Evolutionary conservation across 176 grass and related monocot species (phyloP).

Genomic region (Poa annua): DNA sequence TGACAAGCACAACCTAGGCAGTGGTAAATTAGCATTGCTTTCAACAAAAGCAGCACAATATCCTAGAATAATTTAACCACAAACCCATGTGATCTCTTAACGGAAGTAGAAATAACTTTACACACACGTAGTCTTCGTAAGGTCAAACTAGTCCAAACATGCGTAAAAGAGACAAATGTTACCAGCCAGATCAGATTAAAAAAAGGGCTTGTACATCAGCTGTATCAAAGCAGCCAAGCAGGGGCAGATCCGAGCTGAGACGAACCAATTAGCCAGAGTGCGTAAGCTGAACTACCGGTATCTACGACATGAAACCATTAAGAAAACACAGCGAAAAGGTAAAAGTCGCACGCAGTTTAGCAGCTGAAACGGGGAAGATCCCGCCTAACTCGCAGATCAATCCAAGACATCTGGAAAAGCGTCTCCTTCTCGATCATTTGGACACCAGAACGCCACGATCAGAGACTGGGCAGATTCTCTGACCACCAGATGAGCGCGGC

Average conservation of each 20-base stretch:
- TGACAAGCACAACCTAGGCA: background rate
- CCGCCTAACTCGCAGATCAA: background rate
- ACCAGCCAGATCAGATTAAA: conserved; percentile 26
- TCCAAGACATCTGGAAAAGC: background rate
- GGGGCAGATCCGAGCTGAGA: conserved; percentile 21
- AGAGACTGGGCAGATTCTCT: background rate
- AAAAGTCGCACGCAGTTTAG: background rate
- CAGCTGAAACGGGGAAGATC: background rate
- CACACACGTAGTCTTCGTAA: background rate
- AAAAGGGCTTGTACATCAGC: conserved; percentile 2
- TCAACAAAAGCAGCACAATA: conserved; percentile 3
- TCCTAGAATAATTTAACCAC: conserved; percentile 16
- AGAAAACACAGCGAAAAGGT: background rate
- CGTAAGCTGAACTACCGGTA: background rate
- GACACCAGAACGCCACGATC: background rate
- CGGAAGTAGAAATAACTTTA: background rate
- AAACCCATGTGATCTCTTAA: conserved; percentile 30
- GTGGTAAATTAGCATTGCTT: conserved; percentile 32
- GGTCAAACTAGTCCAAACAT: background rate
- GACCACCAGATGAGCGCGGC: background rate
- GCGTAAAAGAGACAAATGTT: conserved; percentile 17
- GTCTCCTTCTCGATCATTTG: background rate
- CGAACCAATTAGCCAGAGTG: background rate
- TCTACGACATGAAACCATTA: background rate
- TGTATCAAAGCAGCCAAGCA: conserved; percentile 10